Conservation (phyloP, 2,329 filamentous ascomycete species). For the Ascocoryne sarcoides region DNA sequence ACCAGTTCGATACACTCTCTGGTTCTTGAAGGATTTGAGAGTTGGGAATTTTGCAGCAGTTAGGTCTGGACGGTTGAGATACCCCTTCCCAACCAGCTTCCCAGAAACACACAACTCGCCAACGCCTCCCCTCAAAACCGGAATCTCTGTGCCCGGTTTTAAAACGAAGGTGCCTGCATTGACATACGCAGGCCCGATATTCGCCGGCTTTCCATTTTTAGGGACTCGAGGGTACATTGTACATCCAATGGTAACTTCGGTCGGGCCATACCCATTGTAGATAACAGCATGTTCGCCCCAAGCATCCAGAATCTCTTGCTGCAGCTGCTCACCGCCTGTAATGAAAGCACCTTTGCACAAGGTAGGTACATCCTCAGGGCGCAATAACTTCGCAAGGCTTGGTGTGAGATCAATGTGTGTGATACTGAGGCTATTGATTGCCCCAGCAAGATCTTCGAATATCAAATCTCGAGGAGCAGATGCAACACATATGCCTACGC, state of each 20-base stretch:
- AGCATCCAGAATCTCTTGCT: slow-evolving; percentile 77
- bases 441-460: slow-evolving; percentile 69
- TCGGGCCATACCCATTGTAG: slow-evolving; percentile 89
- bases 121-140: slow-evolving; percentile 68
- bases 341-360: slow-evolving; percentile 83
- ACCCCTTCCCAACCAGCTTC: slow-evolving; percentile 80
- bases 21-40: slow-evolving; percentile 43
- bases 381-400: slow-evolving; percentile 69
- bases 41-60: slow-evolving; percentile 68
- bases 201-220: slow-evolving; percentile 67
- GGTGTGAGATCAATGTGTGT: slow-evolving; percentile 91
- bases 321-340: slow-evolving; percentile 80
- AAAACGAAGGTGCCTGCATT: slow-evolving; percentile 84
- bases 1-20: slow-evolving; percentile 76
- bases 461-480: slow-evolving; percentile 77
- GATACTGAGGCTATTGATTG: slow-evolving; percentile 63
- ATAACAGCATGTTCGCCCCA: slow-evolving; percentile 78
- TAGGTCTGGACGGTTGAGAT: slow-evolving; percentile 71
- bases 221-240: slow-evolving; percentile 84
- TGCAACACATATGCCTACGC: slow-evolving; percentile 75
- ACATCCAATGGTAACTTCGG: slow-evolving; percentile 85
- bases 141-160: slow-evolving; percentile 55
- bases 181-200: slow-evolving; percentile 78
- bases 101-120: slow-evolving; percentile 87
- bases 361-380: slow-evolving; percentile 71